Percentiles rank a stretch among this genome's conserved stretches.
Conservation (phyloP, 495 filamentous ascomycete species). For the Neurospora tetraspora region DNA sequence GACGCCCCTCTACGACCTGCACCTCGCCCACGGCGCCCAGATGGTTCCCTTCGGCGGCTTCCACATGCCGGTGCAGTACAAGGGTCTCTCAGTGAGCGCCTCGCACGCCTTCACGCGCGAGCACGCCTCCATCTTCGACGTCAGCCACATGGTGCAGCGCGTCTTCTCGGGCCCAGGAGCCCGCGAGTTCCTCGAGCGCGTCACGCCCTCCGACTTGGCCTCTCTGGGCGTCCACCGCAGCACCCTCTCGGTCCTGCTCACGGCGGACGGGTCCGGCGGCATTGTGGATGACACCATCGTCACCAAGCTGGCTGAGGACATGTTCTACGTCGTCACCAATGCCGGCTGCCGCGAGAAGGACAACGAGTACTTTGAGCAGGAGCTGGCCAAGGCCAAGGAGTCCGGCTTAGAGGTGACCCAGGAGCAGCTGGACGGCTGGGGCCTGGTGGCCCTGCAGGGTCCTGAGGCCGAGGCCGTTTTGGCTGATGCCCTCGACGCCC, state of each 20-base stretch:
- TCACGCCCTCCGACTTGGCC: slow-evolving; percentile 64
- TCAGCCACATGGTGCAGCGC: slow-evolving; percentile 65
- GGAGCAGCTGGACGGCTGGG: slow-evolving; percentile 50
- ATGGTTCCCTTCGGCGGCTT: slow-evolving; percentile 97
- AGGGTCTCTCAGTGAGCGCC: slow-evolving; percentile 58
- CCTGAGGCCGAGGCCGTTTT: slow-evolving; percentile 62
- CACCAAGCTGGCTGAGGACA: slow-evolving; percentile 55
- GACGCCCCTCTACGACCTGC: slow-evolving; percentile 79
- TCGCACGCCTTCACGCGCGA: slow-evolving; percentile 82
- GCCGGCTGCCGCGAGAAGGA: slow-evolving; percentile 89
- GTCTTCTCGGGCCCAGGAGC: slow-evolving; percentile 68
- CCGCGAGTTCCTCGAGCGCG: slow-evolving; percentile 60
- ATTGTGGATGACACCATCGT: slow-evolving; percentile 92
- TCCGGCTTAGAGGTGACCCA: slow-evolving; percentile 51
- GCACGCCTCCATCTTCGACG: slow-evolving; percentile 85
- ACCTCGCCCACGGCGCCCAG: slow-evolving; percentile 69
- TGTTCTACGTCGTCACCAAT: slow-evolving; percentile 92
- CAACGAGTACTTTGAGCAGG: slow-evolving; percentile 54
- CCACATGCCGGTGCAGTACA: slow-evolving; percentile 86
- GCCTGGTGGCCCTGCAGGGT: slow-evolving; percentile 82
- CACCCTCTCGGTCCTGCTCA: slow-evolving; percentile 73
- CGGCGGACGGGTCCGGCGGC: slow-evolving; percentile 62
- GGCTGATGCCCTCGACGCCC: slow-evolving; percentile 38
- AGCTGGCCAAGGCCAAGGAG: slow-evolving; percentile 50
- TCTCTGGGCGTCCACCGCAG: slow-evolving; percentile 39